Evolutionary conservation across 176 grass and related monocot species (phyloP), one percentile per base, ranked within the genome.

Genomic region (Panicum miliaceum): DNA sequence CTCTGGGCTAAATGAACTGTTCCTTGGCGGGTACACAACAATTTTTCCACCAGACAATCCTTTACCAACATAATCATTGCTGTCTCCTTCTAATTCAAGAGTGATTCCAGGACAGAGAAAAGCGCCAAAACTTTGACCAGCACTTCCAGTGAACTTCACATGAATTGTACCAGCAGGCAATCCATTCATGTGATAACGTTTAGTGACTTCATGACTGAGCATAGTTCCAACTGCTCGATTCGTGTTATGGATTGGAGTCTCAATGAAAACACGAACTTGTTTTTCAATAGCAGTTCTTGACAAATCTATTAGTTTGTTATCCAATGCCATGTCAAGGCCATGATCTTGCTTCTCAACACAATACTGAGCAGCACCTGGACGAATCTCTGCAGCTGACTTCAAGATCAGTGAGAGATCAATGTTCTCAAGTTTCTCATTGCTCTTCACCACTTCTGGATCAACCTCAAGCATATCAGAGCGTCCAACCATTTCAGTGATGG

Each of bases 41-140:
- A 99, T 85, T 84, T 92, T 99, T 12, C 96, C 96, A 47, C 96
- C 96, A 84, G 96, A 99, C 79, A 99, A 87, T 35, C 96, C 96
- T 86, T 99, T 99, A 34, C 96, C 96, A 56, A 96, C 96, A 87
- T 99, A 99, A 85, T 99, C 96, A 79, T 99, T 99, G 84, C 91
- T 94, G 63, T 99, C 96, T 51, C 96, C 96, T 89, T 99, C 93
- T 81, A 99, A 90, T 60, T 96, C 96, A 78, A 99, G 93, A 41
- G 93, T 99, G 50, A 99, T 96, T 76, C 93, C 96, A 68, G 93
- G 88, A 56, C 93, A 99, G 57, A 99, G 81, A 90, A 99, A 99
- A 85, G 93, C 93, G 0, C 93, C 96, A 64, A 99, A 72, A 85
- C 96, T 99, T 68, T 99, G 93, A 47, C 96, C 96, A 75, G 93